phyloP scores from a whole-genome alignment of 257 asterid genomes.

The Jaltomata sinuosa region DNA sequence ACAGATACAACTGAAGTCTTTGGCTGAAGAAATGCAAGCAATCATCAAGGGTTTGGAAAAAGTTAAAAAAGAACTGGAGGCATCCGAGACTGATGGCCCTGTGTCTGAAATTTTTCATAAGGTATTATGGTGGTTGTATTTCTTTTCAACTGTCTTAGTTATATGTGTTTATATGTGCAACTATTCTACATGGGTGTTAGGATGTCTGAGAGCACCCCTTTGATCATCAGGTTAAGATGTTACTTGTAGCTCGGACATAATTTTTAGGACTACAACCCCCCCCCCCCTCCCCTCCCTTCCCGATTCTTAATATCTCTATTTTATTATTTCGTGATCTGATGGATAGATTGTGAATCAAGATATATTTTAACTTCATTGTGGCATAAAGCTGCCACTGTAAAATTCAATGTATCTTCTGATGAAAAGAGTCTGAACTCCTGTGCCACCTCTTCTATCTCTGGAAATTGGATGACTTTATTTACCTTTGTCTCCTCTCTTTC shows the following conservation, averaged over 20 bases:
- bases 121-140: constrained; percentile 30
- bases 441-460: neutral
- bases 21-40: constrained; percentile 99
- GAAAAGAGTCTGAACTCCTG: neutral
- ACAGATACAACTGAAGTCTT: constrained; percentile 92
- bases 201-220: neutral
- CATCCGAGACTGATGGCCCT: constrained; percentile 93
- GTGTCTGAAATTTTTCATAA: constrained; percentile 81
- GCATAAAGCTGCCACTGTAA: neutral
- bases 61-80: constrained; percentile 80
- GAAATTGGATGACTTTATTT: neutral
- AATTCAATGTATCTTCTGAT: neutral
- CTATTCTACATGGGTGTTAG: neutral
- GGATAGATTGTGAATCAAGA: neutral
- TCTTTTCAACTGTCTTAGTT: neutral
- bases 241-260: neutral
- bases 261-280: neutral
- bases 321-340: neutral
- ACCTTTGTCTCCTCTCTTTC: neutral
- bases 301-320: neutral
- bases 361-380: neutral
- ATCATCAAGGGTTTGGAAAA: constrained; percentile 90
- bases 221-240: neutral
- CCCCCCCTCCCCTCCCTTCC: too few relatives aligned
- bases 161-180: neutral